Percentiles rank a stretch among this genome's conserved stretches.
Evolutionary conservation across 2,329 filamentous ascomycete species (phyloP).

Genomic region (Colletotrichum higginsianum): DNA sequence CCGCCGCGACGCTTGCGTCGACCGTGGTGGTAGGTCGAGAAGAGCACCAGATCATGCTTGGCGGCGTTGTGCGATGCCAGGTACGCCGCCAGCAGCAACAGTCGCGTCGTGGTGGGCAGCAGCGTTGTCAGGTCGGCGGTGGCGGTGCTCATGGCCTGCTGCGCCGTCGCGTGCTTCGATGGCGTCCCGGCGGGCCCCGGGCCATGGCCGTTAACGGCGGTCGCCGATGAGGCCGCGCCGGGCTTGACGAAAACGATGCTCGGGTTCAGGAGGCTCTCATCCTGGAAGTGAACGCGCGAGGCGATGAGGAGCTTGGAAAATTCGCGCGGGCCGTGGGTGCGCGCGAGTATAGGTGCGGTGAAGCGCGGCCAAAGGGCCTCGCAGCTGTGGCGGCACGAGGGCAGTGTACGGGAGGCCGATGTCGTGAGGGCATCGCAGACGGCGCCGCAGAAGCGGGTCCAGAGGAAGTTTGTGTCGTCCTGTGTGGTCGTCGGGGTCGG

Average conservation of each 20-base stretch:
- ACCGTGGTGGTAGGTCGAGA: slow-evolving; percentile 78
- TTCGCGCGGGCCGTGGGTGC: slow-evolving; percentile 82
- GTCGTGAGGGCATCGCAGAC: slow-evolving; percentile 90
- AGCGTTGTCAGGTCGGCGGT: slow-evolving; percentile 64
- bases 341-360: slow-evolving; percentile 80
- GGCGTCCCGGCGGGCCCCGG: slow-evolving; percentile 7
- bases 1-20: slow-evolving; percentile 66
- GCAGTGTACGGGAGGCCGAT: slow-evolving; percentile 84
- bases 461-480: slow-evolving; percentile 76
- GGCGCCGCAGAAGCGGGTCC: slow-evolving; percentile 84
- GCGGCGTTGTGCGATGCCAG: slow-evolving; percentile 85
- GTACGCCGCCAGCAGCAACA: slow-evolving; percentile 83
- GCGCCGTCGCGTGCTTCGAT: slow-evolving; percentile 26
- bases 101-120: slow-evolving; percentile 80
- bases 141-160: slow-evolving; percentile 9
- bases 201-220: neutral
- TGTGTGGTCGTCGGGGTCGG: slow-evolving; percentile 65
- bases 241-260: slow-evolving; percentile 63
- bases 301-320: slow-evolving; percentile 87
- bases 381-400: slow-evolving; percentile 79
- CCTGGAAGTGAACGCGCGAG: slow-evolving; percentile 78
- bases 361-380: slow-evolving; percentile 88
- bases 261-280: slow-evolving; percentile 79
- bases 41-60: slow-evolving; percentile 80
- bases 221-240: neutral